Percentiles rank a stretch among this genome's conserved stretches.
phyloP scores from a whole-genome alignment of 139 green algal genomes.

The Auxenochlorella pyrenoidosa region DNA sequence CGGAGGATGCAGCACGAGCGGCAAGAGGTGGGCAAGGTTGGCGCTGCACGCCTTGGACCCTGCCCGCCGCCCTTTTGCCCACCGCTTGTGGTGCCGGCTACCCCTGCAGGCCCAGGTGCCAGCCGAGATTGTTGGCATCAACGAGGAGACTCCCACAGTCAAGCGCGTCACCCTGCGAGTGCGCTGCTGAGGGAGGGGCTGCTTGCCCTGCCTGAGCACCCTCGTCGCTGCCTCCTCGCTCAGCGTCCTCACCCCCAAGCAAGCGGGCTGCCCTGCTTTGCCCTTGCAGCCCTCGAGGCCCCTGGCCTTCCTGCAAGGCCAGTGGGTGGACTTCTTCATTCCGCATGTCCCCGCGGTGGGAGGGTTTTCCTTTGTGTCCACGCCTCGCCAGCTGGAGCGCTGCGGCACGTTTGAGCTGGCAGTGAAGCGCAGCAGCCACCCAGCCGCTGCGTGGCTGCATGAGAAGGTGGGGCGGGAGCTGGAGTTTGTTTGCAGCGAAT shows the following conservation, averaged over 20 bases:
- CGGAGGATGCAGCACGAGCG: not conserved
- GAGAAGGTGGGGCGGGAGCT: not conserved
- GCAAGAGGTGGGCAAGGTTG: not conserved
- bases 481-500: no score
- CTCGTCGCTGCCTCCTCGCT: not conserved
- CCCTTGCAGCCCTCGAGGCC: not conserved
- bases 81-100: not conserved
- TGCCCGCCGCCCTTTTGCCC: not conserved
- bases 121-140: not conserved
- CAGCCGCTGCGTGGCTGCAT: slow-evolving; percentile 25
- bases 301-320: slow-evolving; percentile 18
- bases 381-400: slow-evolving; percentile 1
- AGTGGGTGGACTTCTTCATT: slow-evolving; percentile 32
- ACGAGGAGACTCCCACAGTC: slow-evolving; percentile 18
- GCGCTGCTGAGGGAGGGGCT: no score
- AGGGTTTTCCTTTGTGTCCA: slow-evolving; percentile 22
- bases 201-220: no score
- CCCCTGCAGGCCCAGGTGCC: not conserved
- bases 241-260: not conserved
- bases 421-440: slow-evolving; percentile 14
- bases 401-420: slow-evolving; percentile 19
- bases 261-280: not conserved
- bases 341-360: not conserved
- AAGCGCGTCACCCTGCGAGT: slow-evolving; percentile 2
- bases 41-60: not conserved